Conservation (phyloP, 495 filamentous ascomycete species). For the Terfezia claveryi region DNA sequence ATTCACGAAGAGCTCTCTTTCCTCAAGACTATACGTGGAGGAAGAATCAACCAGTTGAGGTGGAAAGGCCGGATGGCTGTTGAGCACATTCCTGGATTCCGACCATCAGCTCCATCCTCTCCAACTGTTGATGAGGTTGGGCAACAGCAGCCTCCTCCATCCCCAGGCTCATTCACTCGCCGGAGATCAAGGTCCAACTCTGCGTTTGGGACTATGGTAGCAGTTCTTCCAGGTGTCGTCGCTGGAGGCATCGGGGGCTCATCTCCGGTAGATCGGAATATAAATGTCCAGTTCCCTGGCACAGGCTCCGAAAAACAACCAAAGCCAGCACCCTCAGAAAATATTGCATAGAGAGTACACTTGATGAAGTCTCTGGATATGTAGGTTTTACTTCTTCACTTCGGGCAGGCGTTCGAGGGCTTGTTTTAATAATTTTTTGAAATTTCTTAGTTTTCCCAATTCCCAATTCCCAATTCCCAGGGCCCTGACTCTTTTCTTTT, state of each 20-base stretch:
- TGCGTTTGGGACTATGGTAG: constrained; percentile 38
- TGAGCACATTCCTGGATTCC: constrained; percentile 3
- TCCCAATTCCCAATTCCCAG: too few species aligned
- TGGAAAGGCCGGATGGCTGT: constrained; percentile 47
- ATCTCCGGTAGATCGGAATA: constrained; percentile 41
- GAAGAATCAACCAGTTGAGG: constrained; percentile 65
- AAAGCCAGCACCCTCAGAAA: too few species aligned
- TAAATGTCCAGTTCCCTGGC: not conserved
- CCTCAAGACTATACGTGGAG: constrained; percentile 76
- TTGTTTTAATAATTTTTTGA: too few species aligned
- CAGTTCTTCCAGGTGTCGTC: constrained; percentile 44
- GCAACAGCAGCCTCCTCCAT: constrained; percentile 3
- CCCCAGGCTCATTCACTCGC: constrained; percentile 9
- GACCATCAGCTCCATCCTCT: not conserved
- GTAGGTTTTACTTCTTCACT: too few species aligned
- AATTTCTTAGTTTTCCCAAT: too few species aligned
- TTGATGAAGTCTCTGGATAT: too few species aligned
- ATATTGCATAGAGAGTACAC: too few species aligned
- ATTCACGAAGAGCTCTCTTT: constrained; percentile 66
- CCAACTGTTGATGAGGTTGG: not conserved
- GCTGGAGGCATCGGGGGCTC: constrained; percentile 51
- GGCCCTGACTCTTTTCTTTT: too few species aligned
- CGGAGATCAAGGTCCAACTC: constrained; percentile 49
- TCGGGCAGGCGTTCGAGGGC: too few species aligned
- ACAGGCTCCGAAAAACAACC: too few species aligned